Conservation (phyloP, 139 green algal species). For the Spirogloea muscicola region DNA sequence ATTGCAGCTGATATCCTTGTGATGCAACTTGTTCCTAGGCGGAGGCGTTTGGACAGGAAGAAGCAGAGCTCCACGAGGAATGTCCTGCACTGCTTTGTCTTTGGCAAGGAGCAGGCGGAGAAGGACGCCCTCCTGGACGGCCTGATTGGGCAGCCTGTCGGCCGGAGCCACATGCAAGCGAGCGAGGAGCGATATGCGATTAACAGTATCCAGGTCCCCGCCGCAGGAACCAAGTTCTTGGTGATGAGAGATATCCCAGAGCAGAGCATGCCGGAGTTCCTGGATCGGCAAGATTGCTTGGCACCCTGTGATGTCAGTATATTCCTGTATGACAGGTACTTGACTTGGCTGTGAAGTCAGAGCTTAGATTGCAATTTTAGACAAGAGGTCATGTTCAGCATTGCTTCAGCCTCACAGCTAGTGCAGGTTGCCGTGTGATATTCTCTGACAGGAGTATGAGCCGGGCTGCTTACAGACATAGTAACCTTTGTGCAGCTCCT, state of each 20-base stretch:
- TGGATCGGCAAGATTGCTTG: not conserved
- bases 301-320: constrained; percentile 3
- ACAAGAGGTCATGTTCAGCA: no score
- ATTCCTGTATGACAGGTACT: constrained; percentile 26
- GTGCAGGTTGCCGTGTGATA: no score
- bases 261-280: not conserved
- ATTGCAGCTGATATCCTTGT: no score
- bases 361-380: no score
- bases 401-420: no score
- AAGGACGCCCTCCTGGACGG: constrained; percentile 19
- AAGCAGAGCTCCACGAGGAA: not conserved
- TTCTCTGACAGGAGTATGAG: no score
- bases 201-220: not conserved
- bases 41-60: constrained; percentile 25
- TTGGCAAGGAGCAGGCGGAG: constrained; percentile 7
- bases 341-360: no score
- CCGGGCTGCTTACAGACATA: no score
- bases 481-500: no score
- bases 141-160: constrained; percentile 1
- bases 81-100: constrained; percentile 34
- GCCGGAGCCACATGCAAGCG: not conserved
- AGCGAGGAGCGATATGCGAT: not conserved
- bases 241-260: not conserved
- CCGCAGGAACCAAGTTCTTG: constrained; percentile 5
- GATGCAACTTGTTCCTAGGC: constrained; percentile 9